Evolutionary conservation across 2,329 filamentous ascomycete species (phyloP).

Genomic region (Penicillium oxalicum): DNA sequence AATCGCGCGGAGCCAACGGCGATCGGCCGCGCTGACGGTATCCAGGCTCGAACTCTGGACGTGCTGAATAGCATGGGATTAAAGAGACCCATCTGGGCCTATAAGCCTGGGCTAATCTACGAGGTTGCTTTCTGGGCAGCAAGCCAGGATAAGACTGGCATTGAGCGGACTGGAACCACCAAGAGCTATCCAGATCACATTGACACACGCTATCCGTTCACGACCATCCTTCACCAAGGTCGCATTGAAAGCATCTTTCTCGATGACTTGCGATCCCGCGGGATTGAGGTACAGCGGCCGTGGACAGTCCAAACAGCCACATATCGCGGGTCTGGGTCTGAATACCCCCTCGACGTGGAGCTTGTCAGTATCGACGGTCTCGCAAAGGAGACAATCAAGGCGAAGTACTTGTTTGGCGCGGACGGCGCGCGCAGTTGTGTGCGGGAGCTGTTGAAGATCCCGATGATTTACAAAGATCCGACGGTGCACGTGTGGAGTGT

Average conservation of each 20-base stretch:
- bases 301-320: too few species aligned
- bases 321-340: background rate
- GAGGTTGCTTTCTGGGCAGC: constrained; percentile 5
- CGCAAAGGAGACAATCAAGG: too few species aligned
- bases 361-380: too few species aligned
- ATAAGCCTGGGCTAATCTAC: constrained; percentile 1
- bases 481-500: constrained; percentile 1
- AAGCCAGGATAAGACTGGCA: background rate
- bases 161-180: background rate
- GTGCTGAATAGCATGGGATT: constrained; percentile 2
- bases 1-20: constrained; percentile 1
- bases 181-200: constrained; percentile 1
- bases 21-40: constrained; percentile 2
- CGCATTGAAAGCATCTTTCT: constrained; percentile 1
- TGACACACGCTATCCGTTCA: constrained; percentile 2
- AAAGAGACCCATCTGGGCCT: constrained; percentile 2
- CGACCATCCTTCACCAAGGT: background rate
- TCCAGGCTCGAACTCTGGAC: constrained; percentile 3
- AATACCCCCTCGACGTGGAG: background rate
- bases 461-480: constrained; percentile 2
- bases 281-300: too few species aligned
- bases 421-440: background rate
- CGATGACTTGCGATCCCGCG: too few species aligned
- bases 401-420: too few species aligned
- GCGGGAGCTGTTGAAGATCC: background rate